These are phyloP conservation scores for Mallotus japonicus DNA, from an alignment of 441 rosid genomes.

Conservation along the genomic window DNA sequence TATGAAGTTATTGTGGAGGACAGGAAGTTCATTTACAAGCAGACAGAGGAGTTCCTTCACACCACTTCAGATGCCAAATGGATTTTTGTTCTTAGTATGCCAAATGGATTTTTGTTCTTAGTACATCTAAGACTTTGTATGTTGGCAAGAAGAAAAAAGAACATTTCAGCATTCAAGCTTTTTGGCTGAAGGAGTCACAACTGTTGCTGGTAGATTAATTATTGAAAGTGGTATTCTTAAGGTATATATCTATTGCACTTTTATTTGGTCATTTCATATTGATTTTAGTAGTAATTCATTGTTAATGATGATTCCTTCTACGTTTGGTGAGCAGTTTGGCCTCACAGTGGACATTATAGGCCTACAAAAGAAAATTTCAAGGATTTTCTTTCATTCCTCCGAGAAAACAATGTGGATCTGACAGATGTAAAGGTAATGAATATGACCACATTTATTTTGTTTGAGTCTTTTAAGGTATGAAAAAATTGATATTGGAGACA, in stretches of 20 bases:
- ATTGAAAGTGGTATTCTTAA: slow-evolving; percentile 69
- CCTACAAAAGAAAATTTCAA: slow-evolving; percentile 86
- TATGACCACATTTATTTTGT: not conserved
- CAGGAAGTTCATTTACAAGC: slow-evolving; percentile 63
- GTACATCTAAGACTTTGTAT: slow-evolving; percentile 72
- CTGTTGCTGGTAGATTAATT: slow-evolving; percentile 87
- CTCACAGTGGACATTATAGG: slow-evolving; percentile 96
- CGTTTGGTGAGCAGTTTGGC: slow-evolving; percentile 76
- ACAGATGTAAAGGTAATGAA: slow-evolving; percentile 61
- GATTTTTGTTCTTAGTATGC: slow-evolving; percentile 91
- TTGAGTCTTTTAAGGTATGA: not conserved
- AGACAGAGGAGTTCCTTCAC: slow-evolving; percentile 60
- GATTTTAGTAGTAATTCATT: not conserved
- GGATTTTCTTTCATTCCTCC: slow-evolving; percentile 68
- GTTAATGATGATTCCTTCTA: slow-evolving; percentile 2
- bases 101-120: slow-evolving; percentile 81
- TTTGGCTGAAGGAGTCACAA: slow-evolving; percentile 95
- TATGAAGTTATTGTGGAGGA: slow-evolving; percentile 68
- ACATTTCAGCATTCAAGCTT: slow-evolving; percentile 95
- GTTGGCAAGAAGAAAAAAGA: slow-evolving; percentile 82
- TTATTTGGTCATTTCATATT: not conserved
- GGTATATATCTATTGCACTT: slow-evolving; percentile 37
- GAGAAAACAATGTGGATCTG: slow-evolving; percentile 70
- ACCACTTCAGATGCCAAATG: slow-evolving; percentile 67
- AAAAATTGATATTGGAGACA: too few species aligned